Evolutionary conservation across 1,139 yeast species (phyloP), one percentile per base, ranked within the genome.

Genomic region (Nakaseomyces uthaithaninus): DNA sequence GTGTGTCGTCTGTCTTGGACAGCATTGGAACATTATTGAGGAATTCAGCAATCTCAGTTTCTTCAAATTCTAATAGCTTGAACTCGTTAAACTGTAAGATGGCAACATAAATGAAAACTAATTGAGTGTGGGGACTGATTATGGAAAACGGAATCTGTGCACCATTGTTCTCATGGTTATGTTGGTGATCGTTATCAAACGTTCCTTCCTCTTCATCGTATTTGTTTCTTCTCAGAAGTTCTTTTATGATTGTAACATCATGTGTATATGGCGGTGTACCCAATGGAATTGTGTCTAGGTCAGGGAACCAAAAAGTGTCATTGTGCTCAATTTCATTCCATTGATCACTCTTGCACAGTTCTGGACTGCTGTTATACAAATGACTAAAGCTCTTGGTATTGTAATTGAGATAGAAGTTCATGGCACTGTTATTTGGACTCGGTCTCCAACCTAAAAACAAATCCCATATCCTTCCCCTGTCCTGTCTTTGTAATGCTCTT

Each of bases 381-480:
- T 53, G 62, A 22, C 50, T 54, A 37, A 59, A 58, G 36, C 57
- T 52, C 30, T 53, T 54, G n/a, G 51, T 46, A 36, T 64, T 64
- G 43, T 64, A 59, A 45, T 65, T 64, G 33, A 62, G 48, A 42
- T 55, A 65, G 36, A 59, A 56, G 42, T 63, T 62, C 9, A 59
- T 49, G 11, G 59, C 40, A 37, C 55, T 51, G 47, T 50, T 47
- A 37, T 47, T 47, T 12, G 63, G 63, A 35, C 57, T 53, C 1
- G 72, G 66, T 52, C 94, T 72, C 79, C 91, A 86, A 2, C 95
- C 95, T 27, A 89, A 62, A 42, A 87, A 63, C 51, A 78, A 65
- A 64, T 89, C 97, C 96, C 96, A 89, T 14, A 86, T 70, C 46
- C 95, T 69, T 3, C 93, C 95, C 41, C 95, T 65, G 60, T 86